Percentiles rank a stretch among this genome's conserved stretches.
Conservation (phyloP, 192 early-diverging fungal species). For the Obelidium mucronatum region DNA sequence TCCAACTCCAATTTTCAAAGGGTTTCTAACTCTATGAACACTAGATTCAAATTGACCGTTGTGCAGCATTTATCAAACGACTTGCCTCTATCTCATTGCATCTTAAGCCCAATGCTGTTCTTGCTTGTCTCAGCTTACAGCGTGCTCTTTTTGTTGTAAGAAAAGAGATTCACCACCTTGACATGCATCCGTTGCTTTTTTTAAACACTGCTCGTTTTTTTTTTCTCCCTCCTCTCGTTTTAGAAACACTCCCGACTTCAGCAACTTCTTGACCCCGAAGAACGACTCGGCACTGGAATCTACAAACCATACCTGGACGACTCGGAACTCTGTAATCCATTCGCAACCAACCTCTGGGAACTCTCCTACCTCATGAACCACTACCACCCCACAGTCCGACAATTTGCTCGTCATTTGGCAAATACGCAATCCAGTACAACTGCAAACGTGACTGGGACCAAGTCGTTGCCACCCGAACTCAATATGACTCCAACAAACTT, state of each 20-base stretch:
- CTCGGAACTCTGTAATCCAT: constrained; percentile 94
- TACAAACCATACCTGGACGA: constrained; percentile 85
- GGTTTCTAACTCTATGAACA: no score
- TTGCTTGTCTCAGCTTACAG: constrained; percentile 72
- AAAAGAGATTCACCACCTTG: neutral
- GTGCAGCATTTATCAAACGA: constrained; percentile 91
- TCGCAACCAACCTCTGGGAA: constrained; percentile 91
- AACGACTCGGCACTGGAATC: constrained; percentile 78
- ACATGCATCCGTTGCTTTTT: constrained; percentile 1
- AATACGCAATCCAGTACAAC: constrained; percentile 11
- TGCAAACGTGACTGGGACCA: constrained; percentile 36
- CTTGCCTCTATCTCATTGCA: constrained; percentile 73
- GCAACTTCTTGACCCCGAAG: constrained; percentile 69
- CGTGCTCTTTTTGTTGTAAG: constrained; percentile 67
- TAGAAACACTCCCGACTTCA: constrained; percentile 72
- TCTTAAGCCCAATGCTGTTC: constrained; percentile 76
- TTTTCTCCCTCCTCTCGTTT: constrained; percentile 36
- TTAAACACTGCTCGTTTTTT: constrained; percentile 50
- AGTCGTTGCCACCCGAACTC: constrained; percentile 42
- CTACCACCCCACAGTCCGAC: constrained; percentile 56
- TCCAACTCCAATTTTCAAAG: no score
- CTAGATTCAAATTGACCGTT: constrained; percentile 81
- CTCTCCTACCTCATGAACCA: constrained; percentile 73
- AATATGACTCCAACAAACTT: constrained; percentile 33
- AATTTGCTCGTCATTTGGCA: constrained; percentile 46